Evolutionary conservation across 2,329 filamentous ascomycete genomes (phyloP).

Genomic region (Botrytis galanthina): DNA sequence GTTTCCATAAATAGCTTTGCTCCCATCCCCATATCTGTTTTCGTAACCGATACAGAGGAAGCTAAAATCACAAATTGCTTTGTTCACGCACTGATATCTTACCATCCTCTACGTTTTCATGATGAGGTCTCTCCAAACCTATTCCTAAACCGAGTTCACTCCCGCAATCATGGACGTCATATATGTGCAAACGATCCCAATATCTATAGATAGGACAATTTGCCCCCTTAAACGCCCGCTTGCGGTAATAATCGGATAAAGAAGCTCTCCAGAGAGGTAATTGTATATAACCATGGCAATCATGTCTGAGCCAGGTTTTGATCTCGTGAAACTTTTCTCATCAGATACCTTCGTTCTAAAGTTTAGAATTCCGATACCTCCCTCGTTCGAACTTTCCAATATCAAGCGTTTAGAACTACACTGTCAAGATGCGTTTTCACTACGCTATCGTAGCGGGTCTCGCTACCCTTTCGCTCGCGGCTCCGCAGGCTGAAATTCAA

Average conservation of each 20-base stretch:
- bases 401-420: not conserved
- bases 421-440: slow-evolving; percentile 12
- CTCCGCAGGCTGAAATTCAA: slow-evolving; percentile 2
- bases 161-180: not conserved
- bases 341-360: slow-evolving; percentile 11
- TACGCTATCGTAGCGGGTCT: slow-evolving; percentile 11
- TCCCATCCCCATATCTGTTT: not conserved
- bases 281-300: slow-evolving; percentile 19
- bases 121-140: not conserved
- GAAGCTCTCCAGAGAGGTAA: not conserved
- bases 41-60: not conserved
- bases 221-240: not conserved
- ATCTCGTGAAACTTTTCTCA: slow-evolving; percentile 11
- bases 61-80: slow-evolving; percentile 3
- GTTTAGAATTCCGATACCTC: not conserved
- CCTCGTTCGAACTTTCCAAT: slow-evolving; percentile 2
- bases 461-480: slow-evolving; percentile 6
- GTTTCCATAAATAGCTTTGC: not conserved
- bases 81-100: not conserved
- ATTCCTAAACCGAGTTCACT: not conserved
- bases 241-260: slow-evolving; percentile 12
- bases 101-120: slow-evolving; percentile 1
- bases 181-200: not conserved
- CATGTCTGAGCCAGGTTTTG: not conserved
- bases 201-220: not conserved